phyloP scores from a whole-genome alignment of 805 yeast genomes.

The Teunomyces panamensis region DNA sequence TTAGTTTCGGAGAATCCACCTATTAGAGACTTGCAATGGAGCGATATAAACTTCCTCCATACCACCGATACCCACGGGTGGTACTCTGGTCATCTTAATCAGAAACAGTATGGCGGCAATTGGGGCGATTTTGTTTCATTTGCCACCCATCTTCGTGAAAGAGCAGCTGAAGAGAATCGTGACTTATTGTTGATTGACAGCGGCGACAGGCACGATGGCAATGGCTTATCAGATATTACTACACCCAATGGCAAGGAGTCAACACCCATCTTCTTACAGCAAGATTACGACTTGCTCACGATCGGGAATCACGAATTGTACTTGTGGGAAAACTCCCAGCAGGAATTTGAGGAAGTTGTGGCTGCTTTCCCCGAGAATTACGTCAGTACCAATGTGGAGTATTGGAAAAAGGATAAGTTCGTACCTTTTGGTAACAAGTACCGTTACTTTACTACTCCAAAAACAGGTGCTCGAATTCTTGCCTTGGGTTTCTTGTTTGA shows the following conservation, averaged over 20 bases:
- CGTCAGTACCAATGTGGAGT: conserved; percentile 71
- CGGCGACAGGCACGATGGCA: conserved; percentile 95
- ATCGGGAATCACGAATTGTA: conserved; percentile 93
- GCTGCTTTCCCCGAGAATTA: conserved; percentile 61
- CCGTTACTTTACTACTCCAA: conserved; percentile 62
- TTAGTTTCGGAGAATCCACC: neutral
- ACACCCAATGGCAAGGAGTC: conserved; percentile 66
- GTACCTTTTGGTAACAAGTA: conserved; percentile 68
- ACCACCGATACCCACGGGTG: conserved; percentile 98
- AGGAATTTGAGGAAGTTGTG: conserved; percentile 63
- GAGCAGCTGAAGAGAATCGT: conserved; percentile 43
- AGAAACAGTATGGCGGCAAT: conserved; percentile 72
- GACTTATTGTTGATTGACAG: conserved; percentile 80
- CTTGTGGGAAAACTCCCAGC: conserved; percentile 55
- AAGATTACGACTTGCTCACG: conserved; percentile 74
- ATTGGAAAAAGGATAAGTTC: conserved; percentile 41
- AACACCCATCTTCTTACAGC: conserved; percentile 57
- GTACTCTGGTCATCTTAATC: conserved; percentile 87
- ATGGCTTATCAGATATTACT: conserved; percentile 82
- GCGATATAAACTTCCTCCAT: conserved; percentile 79
- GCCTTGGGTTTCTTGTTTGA: conserved; percentile 80
- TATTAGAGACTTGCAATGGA: conserved; percentile 55
- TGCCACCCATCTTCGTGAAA: conserved; percentile 44
- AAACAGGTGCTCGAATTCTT: conserved; percentile 50
- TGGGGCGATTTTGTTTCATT: conserved; percentile 92